phyloP scores from a whole-genome alignment of 1,284 basidiomycete genomes.

The Trichosporon sp. region DNA sequence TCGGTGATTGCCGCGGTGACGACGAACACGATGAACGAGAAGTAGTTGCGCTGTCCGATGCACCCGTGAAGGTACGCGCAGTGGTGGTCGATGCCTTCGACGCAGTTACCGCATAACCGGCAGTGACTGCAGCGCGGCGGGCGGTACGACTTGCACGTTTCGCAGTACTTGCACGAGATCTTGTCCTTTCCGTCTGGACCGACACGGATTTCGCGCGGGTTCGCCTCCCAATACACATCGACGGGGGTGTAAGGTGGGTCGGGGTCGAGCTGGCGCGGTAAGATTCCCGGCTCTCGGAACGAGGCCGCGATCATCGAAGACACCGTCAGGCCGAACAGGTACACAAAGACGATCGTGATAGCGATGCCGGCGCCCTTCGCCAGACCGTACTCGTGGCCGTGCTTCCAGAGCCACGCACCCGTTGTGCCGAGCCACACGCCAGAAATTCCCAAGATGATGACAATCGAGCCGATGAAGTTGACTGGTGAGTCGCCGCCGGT shows the following conservation, averaged over 20 bases:
- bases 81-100: constrained; percentile 81
- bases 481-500: constrained; percentile 81
- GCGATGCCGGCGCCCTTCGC: constrained; percentile 75
- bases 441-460: constrained; percentile 67
- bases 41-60: constrained; percentile 87
- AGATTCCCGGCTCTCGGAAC: constrained; percentile 79
- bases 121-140: constrained; percentile 90
- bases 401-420: constrained; percentile 80
- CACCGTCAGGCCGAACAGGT: constrained; percentile 45
- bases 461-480: constrained; percentile 70
- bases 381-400: constrained; percentile 73
- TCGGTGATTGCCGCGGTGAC: constrained; percentile 67
- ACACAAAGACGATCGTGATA: constrained; percentile 66
- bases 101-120: constrained; percentile 92
- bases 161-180: constrained; percentile 85
- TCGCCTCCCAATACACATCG: constrained; percentile 65
- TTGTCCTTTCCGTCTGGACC: constrained; percentile 74
- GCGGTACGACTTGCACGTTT: constrained; percentile 84
- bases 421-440: constrained; percentile 82
- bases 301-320: constrained; percentile 61
- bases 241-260: constrained; percentile 71
- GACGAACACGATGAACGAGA: constrained; percentile 79
- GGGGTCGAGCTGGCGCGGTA: constrained; percentile 80
- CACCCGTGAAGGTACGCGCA: constrained; percentile 96
- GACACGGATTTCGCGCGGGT: constrained; percentile 78